These are phyloP conservation scores for Vaccinium myrtillus DNA, from an alignment of 148 eudicot species.

Conservation along the genomic window DNA sequence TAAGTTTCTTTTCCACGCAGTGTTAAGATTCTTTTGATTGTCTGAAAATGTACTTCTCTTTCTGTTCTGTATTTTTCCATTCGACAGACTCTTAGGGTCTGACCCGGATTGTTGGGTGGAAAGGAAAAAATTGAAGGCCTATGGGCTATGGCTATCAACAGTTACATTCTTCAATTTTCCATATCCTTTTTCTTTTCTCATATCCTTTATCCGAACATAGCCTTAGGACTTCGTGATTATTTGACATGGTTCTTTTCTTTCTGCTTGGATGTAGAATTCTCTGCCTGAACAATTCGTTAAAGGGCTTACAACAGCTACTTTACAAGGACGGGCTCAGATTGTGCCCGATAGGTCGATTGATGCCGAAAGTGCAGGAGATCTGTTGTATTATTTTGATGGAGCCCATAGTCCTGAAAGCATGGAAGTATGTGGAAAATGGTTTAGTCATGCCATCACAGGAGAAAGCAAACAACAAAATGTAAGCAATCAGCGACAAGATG, in stretches of 20 bases:
- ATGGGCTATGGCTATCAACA: neutral
- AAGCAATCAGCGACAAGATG: conserved; percentile 23
- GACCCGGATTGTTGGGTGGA: neutral
- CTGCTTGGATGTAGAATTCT: conserved; percentile 44
- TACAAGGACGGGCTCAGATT: conserved; percentile 92
- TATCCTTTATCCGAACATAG: neutral
- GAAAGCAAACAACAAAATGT: conserved; percentile 30
- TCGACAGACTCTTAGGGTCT: neutral
- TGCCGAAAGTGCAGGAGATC: conserved; percentile 58
- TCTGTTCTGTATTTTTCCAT: neutral
- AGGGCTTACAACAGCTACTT: conserved; percentile 70
- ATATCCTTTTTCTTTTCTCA: neutral
- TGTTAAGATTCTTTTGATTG: neutral
- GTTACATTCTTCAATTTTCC: neutral
- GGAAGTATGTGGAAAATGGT: conserved; percentile 98
- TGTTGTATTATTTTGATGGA: conserved; percentile 89
- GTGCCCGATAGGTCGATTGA: conserved; percentile 56
- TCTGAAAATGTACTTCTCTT: neutral
- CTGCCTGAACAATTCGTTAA: conserved; percentile 82
- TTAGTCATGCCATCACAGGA: conserved; percentile 54
- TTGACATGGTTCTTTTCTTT: conserved; percentile 18
- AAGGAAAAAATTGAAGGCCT: neutral
- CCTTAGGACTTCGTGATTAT: neutral
- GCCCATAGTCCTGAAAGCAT: conserved; percentile 99
- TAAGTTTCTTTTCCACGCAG: conserved; percentile 31